phyloP scores from a whole-genome alignment of 2,329 filamentous ascomycete species.

The Neurospora crassa region DNA sequence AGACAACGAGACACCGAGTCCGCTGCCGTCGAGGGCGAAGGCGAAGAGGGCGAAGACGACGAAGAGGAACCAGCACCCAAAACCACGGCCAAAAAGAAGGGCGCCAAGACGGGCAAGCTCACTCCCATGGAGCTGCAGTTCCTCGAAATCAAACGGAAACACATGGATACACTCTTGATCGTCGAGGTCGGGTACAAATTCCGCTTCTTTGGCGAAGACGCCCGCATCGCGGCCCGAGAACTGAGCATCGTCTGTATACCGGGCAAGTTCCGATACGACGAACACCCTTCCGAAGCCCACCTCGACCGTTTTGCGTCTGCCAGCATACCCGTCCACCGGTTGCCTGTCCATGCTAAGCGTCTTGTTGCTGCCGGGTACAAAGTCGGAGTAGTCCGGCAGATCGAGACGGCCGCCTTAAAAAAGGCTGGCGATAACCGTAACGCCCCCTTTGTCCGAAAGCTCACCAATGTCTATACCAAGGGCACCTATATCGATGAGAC shows the following conservation, averaged over 20 bases:
- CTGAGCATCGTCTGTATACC: slow-evolving; percentile 94
- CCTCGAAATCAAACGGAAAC: slow-evolving; percentile 83
- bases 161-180: slow-evolving; percentile 82
- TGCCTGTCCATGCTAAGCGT: slow-evolving; percentile 89
- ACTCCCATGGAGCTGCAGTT: slow-evolving; percentile 93
- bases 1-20: slow-evolving; percentile 47
- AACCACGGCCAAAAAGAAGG: slow-evolving; percentile 55
- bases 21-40: slow-evolving; percentile 38
- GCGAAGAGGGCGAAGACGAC: slow-evolving; percentile 45
- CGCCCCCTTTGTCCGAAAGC: slow-evolving; percentile 79
- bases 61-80: slow-evolving; percentile 41
- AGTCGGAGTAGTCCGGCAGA: slow-evolving; percentile 86
- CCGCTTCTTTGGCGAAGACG: slow-evolving; percentile 93
- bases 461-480: slow-evolving; percentile 96
- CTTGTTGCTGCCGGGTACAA: slow-evolving; percentile 90
- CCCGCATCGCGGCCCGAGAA: slow-evolving; percentile 77
- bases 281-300: slow-evolving; percentile 88
- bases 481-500: slow-evolving; percentile 94
- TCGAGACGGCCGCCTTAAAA: slow-evolving; percentile 92
- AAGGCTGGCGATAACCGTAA: slow-evolving; percentile 93
- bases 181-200: slow-evolving; percentile 98
- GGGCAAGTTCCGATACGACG: slow-evolving; percentile 88
- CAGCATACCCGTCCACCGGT: slow-evolving; percentile 83
- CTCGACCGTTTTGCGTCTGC: slow-evolving; percentile 87
- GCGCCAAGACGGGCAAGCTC: slow-evolving; percentile 62